Evolutionary conservation across 306 rosid genomes (phyloP).

Genomic region (Cotoneaster glaucophyllus): DNA sequence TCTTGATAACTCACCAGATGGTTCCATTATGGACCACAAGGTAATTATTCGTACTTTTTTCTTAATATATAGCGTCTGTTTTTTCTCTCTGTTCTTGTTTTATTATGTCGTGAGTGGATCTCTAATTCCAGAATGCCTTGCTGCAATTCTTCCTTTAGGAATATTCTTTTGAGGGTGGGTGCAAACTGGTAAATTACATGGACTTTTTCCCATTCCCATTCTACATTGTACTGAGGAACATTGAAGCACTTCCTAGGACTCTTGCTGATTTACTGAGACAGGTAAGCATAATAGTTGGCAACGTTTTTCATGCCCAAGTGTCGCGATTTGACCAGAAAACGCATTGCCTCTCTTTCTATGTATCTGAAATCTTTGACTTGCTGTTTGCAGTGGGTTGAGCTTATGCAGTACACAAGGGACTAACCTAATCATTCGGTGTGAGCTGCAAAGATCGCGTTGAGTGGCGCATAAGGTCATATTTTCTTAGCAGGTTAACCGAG

Average conservation of each 20-base stretch:
- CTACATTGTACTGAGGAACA: conserved; percentile 62
- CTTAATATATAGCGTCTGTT: too few relatives aligned
- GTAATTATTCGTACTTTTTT: conserved; percentile 18
- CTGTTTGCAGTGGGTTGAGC: conserved; percentile 75
- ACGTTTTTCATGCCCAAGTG: neutral
- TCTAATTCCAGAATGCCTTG: neutral
- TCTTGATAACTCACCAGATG: conserved; percentile 59
- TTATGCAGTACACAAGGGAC: too few relatives aligned
- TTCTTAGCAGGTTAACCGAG: too few relatives aligned
- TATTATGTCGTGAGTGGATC: neutral
- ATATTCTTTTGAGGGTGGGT: conserved; percentile 16
- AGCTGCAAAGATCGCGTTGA: too few relatives aligned
- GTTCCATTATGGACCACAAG: conserved; percentile 53
- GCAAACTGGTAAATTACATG: too few relatives aligned
- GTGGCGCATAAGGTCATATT: too few relatives aligned
- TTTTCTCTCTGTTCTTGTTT: neutral
- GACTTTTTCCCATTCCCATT: conserved; percentile 68
- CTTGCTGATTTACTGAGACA: conserved; percentile 77
- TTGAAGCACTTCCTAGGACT: conserved; percentile 79
- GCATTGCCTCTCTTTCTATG: neutral
- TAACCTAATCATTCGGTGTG: conserved; percentile 1
- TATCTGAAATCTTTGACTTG: neutral
- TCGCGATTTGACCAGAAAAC: neutral
- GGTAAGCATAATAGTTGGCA: conserved; percentile 25
- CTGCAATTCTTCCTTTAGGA: conserved; percentile 37